A percentile compares a stretch with the other conserved stretches of the same genome.
Evolutionary conservation across 306 rosid genomes (phyloP).

Genomic region (Gleditsia sinensis): DNA sequence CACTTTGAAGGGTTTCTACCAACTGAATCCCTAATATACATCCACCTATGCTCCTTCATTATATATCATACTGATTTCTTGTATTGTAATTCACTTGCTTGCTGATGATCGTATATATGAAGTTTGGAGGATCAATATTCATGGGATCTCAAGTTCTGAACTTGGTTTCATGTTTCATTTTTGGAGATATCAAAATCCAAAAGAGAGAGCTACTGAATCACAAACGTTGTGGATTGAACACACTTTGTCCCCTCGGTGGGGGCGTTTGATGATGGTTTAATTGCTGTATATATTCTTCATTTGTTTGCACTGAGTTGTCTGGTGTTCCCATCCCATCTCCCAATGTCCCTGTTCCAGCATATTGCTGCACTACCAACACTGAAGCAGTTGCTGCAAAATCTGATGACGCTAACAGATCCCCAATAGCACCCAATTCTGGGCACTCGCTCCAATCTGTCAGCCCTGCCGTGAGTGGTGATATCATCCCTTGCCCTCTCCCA

Average conservation of each 20-base stretch:
- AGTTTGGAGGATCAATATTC: too few species aligned
- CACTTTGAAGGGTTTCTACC: neutral
- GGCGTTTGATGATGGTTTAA: constrained; percentile 4
- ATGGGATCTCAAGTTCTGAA: too few species aligned
- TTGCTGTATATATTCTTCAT: constrained; percentile 28
- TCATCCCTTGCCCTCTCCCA: constrained; percentile 83
- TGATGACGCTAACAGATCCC: constrained; percentile 82
- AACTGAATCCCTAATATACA: neutral
- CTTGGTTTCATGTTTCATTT: too few species aligned
- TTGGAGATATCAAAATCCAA: too few species aligned
- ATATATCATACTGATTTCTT: too few species aligned
- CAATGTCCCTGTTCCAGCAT: constrained; percentile 40
- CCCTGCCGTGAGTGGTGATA: constrained; percentile 84
- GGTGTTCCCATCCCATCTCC: constrained; percentile 40
- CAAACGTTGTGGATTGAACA: neutral
- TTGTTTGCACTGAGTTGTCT: neutral
- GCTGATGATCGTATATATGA: too few species aligned
- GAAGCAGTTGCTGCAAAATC: constrained; percentile 88
- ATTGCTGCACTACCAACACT: constrained; percentile 81
- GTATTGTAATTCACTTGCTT: too few species aligned
- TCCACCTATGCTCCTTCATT: too few species aligned
- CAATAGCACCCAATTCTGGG: constrained; percentile 88
- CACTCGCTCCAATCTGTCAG: constrained; percentile 97
- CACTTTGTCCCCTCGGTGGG: constrained; percentile 12
- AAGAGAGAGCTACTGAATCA: too few species aligned